phyloP scores from a whole-genome alignment of 345 rosid species.

The Gossypium sturtianum region DNA sequence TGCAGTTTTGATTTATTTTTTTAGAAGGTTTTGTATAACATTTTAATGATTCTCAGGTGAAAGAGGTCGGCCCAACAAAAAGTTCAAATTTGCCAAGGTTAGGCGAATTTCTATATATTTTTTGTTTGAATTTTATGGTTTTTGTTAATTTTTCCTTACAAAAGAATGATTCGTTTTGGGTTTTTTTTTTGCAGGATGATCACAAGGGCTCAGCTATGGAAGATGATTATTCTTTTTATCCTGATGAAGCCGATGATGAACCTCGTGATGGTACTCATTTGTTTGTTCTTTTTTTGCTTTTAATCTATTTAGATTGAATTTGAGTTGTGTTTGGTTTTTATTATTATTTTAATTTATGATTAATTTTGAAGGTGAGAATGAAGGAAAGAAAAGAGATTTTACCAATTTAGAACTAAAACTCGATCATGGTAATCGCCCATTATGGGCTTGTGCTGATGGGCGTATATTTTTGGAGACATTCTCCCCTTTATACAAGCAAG shows the following conservation, averaged over 20 bases:
- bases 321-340: neutral
- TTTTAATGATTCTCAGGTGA: slow-evolving; percentile 45
- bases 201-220: slow-evolving; percentile 36
- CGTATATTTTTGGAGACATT: slow-evolving; percentile 80
- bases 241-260: slow-evolving; percentile 60
- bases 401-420: slow-evolving; percentile 69
- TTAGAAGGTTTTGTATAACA: neutral
- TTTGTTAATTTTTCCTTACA: neutral
- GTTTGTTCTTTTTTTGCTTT: neutral
- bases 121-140: neutral
- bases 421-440: slow-evolving; percentile 77
- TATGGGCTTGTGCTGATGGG: slow-evolving; percentile 98
- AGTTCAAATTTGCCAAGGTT: slow-evolving; percentile 57
- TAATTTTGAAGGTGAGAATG: slow-evolving; percentile 40
- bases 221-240: slow-evolving; percentile 43
- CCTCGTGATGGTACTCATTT: slow-evolving; percentile 53
- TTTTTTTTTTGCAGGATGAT: slow-evolving; percentile 48
- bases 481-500: slow-evolving; percentile 85
- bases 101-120: neutral
- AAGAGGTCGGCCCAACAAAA: slow-evolving; percentile 61
- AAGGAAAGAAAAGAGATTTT: slow-evolving; percentile 66
- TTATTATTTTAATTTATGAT: slow-evolving; percentile 1
- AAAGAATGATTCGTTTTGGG: neutral
- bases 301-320: slow-evolving; percentile 1
- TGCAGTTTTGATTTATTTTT: neutral